Base-by-base conservation (phyloP, 331 rosid genomes). In the Acacia pycnantha region DNA sequence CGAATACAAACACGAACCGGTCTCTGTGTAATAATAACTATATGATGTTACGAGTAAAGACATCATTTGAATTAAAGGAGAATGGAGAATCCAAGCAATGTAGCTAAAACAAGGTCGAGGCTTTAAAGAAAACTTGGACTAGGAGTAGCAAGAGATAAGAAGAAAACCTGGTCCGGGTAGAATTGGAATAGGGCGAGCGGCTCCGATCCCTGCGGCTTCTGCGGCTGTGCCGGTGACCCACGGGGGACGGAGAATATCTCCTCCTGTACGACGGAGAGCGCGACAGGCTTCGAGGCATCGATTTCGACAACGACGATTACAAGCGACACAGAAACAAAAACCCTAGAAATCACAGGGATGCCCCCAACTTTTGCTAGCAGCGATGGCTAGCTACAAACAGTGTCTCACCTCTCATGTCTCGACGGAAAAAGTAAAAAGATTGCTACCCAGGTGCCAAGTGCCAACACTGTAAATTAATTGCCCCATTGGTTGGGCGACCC, bases 231-330 rank as follows among this genome's bases (percentile, higher is more conserved):
- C 91, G 90, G 44, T 82, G 86, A 77, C 85, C 71, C 46, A 79
- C 44, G 1, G 92, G 87, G 46, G 92, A 83, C 0, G 82, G 92
- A 31, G 89, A 89, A 86, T 87, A 77, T 77, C 86, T 75, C 80
- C 88, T 72, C 77, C 87, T 64, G 83, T 87, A 76, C 0, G 97
- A 89, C 5, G 94, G 97, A 31, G 95, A 93, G 69, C 87, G 90
- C 33, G 95, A 91, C 22, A 86, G 29, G 77, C 97, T 91, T 40
- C 91, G 89, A 48, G 88, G 90, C 97, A 93, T 91, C 27, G 44
- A 59, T 44, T 43, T 9, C 21, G 22, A 24, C 26, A 6, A 47
- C 24, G 5, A 27, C 37, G 19, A 54, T 54, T 21, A 3, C 16
- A 4, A 16, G 10, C 59, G 3, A 44, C 58, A 24, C 78, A 21